Conservation (phyloP, 2,329 filamentous ascomycete species). For the Monilinia polystroma region DNA sequence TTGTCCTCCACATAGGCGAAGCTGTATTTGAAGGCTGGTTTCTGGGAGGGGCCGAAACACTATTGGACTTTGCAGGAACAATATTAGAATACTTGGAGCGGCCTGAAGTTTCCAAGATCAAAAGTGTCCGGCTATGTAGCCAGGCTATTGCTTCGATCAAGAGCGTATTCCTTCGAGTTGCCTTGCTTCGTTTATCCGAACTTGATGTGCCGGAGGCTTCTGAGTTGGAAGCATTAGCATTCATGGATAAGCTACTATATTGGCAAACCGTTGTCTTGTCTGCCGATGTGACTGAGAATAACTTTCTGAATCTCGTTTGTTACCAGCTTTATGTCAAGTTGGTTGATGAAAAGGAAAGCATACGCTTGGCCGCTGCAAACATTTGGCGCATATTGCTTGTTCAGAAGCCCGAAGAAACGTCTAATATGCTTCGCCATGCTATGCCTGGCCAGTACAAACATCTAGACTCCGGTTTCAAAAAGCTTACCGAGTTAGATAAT, state of each 20-base stretch:
- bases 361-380: slow-evolving; percentile 75
- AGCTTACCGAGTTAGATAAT: slow-evolving; percentile 84
- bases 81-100: slow-evolving; percentile 86
- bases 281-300: slow-evolving; percentile 73
- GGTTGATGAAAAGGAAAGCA: slow-evolving; percentile 63
- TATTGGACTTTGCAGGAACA: slow-evolving; percentile 83
- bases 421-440: slow-evolving; percentile 69
- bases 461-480: slow-evolving; percentile 74
- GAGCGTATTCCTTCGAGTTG: slow-evolving; percentile 72
- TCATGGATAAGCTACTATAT: slow-evolving; percentile 84
- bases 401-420: slow-evolving; percentile 84
- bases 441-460: slow-evolving; percentile 68
- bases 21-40: slow-evolving; percentile 97
- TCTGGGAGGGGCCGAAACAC: slow-evolving; percentile 76
- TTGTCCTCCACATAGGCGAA: slow-evolving; percentile 79
- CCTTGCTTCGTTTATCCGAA: slow-evolving; percentile 80
- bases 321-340: slow-evolving; percentile 91
- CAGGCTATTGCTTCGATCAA: slow-evolving; percentile 78
- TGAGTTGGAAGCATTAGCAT: slow-evolving; percentile 63
- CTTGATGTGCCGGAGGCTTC: slow-evolving; percentile 64
- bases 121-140: slow-evolving; percentile 87
- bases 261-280: slow-evolving; percentile 92
- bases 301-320: slow-evolving; percentile 81
- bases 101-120: slow-evolving; percentile 75
- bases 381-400: slow-evolving; percentile 91